Conservation (phyloP, 257 asterid genomes). For the Solanum ahanhuiri region DNA sequence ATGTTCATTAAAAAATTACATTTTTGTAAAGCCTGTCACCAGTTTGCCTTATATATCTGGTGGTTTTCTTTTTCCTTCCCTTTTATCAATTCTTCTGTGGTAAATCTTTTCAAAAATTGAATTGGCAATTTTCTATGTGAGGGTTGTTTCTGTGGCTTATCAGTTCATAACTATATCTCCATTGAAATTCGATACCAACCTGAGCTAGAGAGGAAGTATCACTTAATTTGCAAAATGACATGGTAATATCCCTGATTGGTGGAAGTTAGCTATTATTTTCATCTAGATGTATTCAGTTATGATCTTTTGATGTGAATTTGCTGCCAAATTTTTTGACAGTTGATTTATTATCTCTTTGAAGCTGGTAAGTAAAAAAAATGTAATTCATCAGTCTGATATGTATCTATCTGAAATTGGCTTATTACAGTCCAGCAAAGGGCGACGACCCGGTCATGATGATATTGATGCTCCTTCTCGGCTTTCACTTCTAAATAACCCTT, state of each 20-base stretch:
- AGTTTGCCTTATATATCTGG: neutral
- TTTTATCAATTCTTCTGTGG: neutral
- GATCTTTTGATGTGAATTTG: neutral
- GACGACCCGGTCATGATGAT: constrained; percentile 84
- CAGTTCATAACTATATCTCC: neutral
- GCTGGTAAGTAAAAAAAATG: neutral
- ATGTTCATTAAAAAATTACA: neutral
- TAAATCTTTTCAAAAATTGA: neutral
- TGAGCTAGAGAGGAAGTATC: neutral
- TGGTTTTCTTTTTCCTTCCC: neutral
- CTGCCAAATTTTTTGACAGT: neutral
- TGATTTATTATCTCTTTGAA: neutral
- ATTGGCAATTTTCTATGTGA: neutral
- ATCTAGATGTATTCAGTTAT: neutral
- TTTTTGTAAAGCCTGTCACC: neutral
- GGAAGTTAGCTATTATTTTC: neutral
- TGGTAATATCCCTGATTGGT: neutral
- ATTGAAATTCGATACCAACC: neutral
- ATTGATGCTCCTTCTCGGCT: constrained; percentile 85
- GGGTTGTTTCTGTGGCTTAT: neutral
- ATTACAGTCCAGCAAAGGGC: constrained; percentile 60
- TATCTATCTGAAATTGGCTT: constrained; percentile 10
- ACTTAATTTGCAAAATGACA: neutral
- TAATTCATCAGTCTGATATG: constrained; percentile 10
- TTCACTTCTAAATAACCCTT: constrained; percentile 50